Evolutionary conservation across 2,329 filamentous ascomycete genomes (phyloP).

Genomic region (Cercospora canescens): DNA sequence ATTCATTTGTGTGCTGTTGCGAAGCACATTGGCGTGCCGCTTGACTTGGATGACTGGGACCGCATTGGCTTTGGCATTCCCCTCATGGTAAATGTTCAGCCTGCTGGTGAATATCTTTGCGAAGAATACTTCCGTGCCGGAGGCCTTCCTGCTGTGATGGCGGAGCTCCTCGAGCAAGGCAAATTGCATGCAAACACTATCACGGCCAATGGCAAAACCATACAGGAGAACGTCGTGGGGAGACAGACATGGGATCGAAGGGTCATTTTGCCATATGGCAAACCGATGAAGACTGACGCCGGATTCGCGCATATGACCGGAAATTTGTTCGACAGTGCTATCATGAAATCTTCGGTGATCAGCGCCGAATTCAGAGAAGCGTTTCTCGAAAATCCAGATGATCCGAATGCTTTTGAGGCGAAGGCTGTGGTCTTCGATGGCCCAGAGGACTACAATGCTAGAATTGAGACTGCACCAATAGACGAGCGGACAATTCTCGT

Average conservation of each 20-base stretch:
- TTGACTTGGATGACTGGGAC: constrained; percentile 58
- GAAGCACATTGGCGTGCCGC: constrained; percentile 53
- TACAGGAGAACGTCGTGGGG: constrained; percentile 46
- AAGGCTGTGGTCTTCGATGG: constrained; percentile 34
- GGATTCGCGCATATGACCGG: constrained; percentile 45
- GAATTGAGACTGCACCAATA: constrained; percentile 33
- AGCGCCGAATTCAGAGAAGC: constrained; percentile 28
- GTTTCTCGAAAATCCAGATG: constrained; percentile 29
- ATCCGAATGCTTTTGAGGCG: constrained; percentile 33
- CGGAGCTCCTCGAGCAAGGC: constrained; percentile 52
- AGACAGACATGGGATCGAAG: constrained; percentile 53
- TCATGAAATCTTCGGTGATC: constrained; percentile 35
- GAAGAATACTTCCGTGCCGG: constrained; percentile 58
- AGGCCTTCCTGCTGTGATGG: constrained; percentile 55
- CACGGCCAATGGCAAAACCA: constrained; percentile 50
- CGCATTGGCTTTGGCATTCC: constrained; percentile 51
- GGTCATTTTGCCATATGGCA: constrained; percentile 47
- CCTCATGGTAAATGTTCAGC: constrained; percentile 57
- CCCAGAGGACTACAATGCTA: constrained; percentile 32
- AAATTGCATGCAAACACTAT: constrained; percentile 47
- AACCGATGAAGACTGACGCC: constrained; percentile 52
- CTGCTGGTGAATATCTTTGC: constrained; percentile 54
- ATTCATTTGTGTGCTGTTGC: constrained; percentile 59
- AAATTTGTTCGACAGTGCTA: constrained; percentile 35
- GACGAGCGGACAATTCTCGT: constrained; percentile 34